These are phyloP conservation scores for Acanthamoeba castellanii DNA, from an alignment of 208 protist genomes.

Conservation along the genomic window DNA sequence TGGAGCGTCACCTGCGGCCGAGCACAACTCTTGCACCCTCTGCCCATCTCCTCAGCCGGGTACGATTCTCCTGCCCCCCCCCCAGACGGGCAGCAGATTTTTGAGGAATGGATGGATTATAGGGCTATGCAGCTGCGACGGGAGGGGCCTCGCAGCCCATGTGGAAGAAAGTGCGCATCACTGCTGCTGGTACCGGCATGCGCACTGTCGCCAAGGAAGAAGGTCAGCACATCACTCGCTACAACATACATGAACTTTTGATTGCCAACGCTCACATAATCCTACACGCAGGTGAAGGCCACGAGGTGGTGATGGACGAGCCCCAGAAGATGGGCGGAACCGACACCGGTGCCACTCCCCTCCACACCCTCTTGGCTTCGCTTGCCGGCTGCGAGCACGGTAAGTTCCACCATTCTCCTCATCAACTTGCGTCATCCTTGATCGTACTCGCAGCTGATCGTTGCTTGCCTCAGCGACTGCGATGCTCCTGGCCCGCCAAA, in stretches of 20 bases:
- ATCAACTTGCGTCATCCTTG: not conserved
- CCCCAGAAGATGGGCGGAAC: conserved; percentile 27
- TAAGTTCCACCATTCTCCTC: not conserved
- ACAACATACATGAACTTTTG: not conserved
- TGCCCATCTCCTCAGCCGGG: not conserved
- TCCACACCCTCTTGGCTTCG: conserved; percentile 40
- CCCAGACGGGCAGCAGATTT: too few species aligned
- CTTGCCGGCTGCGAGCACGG: conserved; percentile 54
- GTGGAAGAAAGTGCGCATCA: conserved; percentile 48
- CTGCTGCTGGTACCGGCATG: not conserved
- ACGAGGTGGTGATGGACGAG: conserved; percentile 26
- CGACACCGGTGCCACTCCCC: conserved; percentile 31
- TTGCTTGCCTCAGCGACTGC: not conserved
- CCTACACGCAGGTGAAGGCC: not conserved
- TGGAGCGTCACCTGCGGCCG: not conserved
- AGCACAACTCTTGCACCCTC: not conserved
- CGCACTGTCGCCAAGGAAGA: conserved; percentile 12
- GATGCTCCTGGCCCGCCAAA: conserved; percentile 23
- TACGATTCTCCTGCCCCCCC: not conserved
- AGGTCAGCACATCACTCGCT: not conserved
- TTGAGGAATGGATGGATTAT: too few species aligned
- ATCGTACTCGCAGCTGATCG: not conserved
- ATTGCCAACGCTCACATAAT: not conserved
- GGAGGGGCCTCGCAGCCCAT: conserved; percentile 1
- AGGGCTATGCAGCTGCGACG: not conserved